Evolutionary conservation across 169 alveolate genomes (phyloP), one percentile per base, ranked within the genome.

Genomic region (Plasmodium knowlesi): DNA sequence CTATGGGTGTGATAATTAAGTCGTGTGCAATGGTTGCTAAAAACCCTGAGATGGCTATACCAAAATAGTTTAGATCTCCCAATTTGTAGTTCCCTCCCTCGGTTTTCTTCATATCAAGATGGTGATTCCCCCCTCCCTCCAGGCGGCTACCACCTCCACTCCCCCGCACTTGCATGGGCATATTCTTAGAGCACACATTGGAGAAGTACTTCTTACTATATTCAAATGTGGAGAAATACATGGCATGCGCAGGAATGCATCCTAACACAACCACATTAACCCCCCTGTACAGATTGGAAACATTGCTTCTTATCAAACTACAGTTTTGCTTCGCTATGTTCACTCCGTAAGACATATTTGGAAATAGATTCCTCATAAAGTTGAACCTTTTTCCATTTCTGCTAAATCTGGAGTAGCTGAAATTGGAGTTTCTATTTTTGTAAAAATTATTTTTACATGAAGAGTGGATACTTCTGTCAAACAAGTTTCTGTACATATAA

Each of bases 241-340:
- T 86, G 41, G 99, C 99, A 92, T 99, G 99, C n/a, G 99, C 99
- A 2, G 99, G 99, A 89, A 99, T 96, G 92, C 99, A 98, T 5
- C 99, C 99, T 41, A 96, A 92, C n/a, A 98, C 98, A 37, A 98
- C 98, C 12, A 98, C 99, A 22, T 97, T 94, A 71, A 97, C 98
- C 41, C 99, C 99, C 82, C 98, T 97, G 95, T 97, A 98, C 82
- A 96, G 96, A 82, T 96, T 72, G 37, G 93, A 16, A 28, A 96
- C 70, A 61, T 98, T 98, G 73, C 95, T 96, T 79, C 95, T 92
- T 80, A 92, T 96, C 67, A 96, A 76, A 3, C 95, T 83, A 10
- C 96, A 53, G 71, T 50, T 94, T 73, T 81, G 46, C 12, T 93
- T 84, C 19, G 79, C 34, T 39, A 92, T 82, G 70, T 74, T 76